Base-by-base conservation (phyloP, 2,329 filamentous ascomycete species). In the Talaromyces piceae region DNA sequence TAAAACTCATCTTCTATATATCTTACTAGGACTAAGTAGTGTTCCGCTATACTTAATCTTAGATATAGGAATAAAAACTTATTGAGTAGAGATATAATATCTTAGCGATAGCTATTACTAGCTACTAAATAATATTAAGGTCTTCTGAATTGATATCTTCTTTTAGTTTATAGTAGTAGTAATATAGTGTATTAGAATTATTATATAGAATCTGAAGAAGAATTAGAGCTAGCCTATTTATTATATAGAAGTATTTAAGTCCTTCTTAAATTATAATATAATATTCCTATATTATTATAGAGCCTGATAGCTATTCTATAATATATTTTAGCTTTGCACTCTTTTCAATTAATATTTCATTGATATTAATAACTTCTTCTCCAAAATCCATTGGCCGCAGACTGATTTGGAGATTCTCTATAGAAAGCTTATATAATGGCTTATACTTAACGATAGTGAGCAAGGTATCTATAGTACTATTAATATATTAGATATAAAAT, bases 251-350 rank as follows among this genome's bases (percentile, higher is more conserved):
- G 43, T 61, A 61, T 47, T 60, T 57, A 12, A 63, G 55, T 1
- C 62, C 60, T 49, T 63, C 57, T 48, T 61, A 37, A 33, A 65
- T 60, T 57, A 65, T 66, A 2, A 63, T 56, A 56, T 66, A 57
- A 46, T 57, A 68, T 52, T 61, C 55, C 41, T 66, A 58, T 5
- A 56, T 57, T 3, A 64, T 5, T 8, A 56, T 59, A 2, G 60
- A 60, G 0, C 54, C 51, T 3, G 51, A 45, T 5, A 64, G 51
- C 13, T 46, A 49, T 41, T 47, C 52, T 12, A 13, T n/a, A 7
- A 44, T 52, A 27, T 48, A 48, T 41, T 27, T 45, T 25, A 45
- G n/a, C 49, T 54, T 52, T 4, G 25, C 22, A 41, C 22, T 41
- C 22, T 53, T 49, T 3, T 57, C 50, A 1, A 39, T 55, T 2